Evolutionary conservation across 768 basidiomycete species (phyloP), one percentile per base, ranked within the genome.

Genomic region (Mycena maculata): DNA sequence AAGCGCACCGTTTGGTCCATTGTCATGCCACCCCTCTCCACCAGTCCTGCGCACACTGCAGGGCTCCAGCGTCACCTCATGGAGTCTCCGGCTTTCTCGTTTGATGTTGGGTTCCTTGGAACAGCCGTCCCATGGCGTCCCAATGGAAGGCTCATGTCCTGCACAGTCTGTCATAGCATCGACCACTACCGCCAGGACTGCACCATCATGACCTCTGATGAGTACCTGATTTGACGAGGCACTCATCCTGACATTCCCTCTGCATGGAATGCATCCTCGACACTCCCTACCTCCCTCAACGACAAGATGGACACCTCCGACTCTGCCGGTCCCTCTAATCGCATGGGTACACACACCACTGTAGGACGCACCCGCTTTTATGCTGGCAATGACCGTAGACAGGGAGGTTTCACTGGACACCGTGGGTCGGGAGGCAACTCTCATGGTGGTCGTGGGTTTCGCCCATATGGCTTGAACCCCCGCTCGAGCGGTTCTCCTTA

Each of bases 121-220:
- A 52, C 28, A 4, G 50, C 45, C 20, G 28, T 30, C 16, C 50
- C 50, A 52, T 52, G 50, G 50, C 50, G 50, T 33, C 20, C 28
- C 50, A 52, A 33, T 15, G 50, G 50, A 20, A 28, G 31, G 12
- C 50, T 52, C 50, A 52, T 52, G 50, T 52, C 50, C 28, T 54
- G 52, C 52, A n/a, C 31, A 11, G 31, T 22, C 28, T 54, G 30
- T n/a, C 31, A 33, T 23, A 36, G 52, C 28, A n/a, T 52, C 50
- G 50, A 54, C 30, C 52, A 54, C 36, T 54, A 54, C 36, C 30
- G 52, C 9, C 31, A 36, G 30, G 52, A 54, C 9, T 54, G 52
- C 23, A 25, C 52, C 36, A 54, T 54, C 8, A 28, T 28, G 10
- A 28, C 18, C 13, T 52, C 50, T 16, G 50, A 52, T 9, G 50